A percentile compares a stretch with the other conserved stretches of the same genome.
Evolutionary conservation across 306 rosid genomes (phyloP).

Genomic region (Senna tora): DNA sequence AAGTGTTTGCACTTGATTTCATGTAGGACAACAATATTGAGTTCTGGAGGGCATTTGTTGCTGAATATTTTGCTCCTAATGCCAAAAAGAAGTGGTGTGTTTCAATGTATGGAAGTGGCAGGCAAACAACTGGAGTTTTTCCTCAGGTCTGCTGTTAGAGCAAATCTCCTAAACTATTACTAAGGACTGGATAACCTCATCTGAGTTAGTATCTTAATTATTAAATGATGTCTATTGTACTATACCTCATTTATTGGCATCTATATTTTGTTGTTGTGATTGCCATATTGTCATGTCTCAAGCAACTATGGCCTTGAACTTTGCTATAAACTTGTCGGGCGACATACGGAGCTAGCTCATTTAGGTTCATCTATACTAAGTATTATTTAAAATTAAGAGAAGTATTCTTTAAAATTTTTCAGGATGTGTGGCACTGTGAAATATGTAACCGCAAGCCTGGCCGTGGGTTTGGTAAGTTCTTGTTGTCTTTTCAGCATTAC

Average conservation of each 20-base stretch:
- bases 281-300: constrained; percentile 19
- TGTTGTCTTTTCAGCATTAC: constrained; percentile 19
- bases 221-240: constrained; percentile 27
- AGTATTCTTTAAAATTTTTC: constrained; percentile 45
- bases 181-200: constrained; percentile 30
- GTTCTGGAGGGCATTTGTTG: constrained; percentile 98
- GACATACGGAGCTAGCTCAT: constrained; percentile 14
- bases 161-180: constrained; percentile 32
- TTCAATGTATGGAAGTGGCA: constrained; percentile 93
- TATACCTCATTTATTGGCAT: constrained; percentile 24
- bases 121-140: constrained; percentile 94
- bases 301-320: constrained; percentile 27
- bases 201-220: constrained; percentile 40
- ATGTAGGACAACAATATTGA: constrained; percentile 87
- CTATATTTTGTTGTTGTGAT: constrained; percentile 20
- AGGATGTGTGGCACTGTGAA: constrained; percentile 99
- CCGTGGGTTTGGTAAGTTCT: constrained; percentile 87
- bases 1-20: constrained; percentile 35
- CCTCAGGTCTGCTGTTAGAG: constrained; percentile 78
- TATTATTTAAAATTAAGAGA: constrained; percentile 26
- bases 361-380: constrained; percentile 29
- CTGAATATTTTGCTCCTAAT: constrained; percentile 90
- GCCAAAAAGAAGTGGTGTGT: constrained; percentile 99
- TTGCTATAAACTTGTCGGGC: constrained; percentile 18
- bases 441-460: constrained; percentile 98